phyloP scores from a whole-genome alignment of 495 filamentous ascomycete species.

The Lindgomyces ingoldianus region DNA sequence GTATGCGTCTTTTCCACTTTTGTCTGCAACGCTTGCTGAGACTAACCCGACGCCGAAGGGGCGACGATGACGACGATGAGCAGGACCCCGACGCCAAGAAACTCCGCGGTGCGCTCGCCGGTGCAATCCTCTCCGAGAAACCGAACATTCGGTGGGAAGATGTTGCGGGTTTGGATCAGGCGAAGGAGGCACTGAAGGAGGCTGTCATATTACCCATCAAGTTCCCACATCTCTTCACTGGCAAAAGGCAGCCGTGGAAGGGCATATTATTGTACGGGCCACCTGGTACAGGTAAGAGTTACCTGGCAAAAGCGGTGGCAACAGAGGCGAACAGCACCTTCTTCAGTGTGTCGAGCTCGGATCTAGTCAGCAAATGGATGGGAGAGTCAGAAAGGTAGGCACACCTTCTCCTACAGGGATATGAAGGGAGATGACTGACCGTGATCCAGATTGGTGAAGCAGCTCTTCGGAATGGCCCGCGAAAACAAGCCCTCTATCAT shows the following conservation, averaged over 20 bases:
- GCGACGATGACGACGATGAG: slow-evolving; percentile 61
- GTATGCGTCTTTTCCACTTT: slow-evolving; percentile 46
- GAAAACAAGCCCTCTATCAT: slow-evolving; percentile 99
- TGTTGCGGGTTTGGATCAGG: slow-evolving; percentile 91
- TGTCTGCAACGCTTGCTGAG: background rate
- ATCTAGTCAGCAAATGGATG: slow-evolving; percentile 99
- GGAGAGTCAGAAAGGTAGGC: slow-evolving; percentile 92
- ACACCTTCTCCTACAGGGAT: background rate
- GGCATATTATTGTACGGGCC: slow-evolving; percentile 96
- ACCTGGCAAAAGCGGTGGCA: slow-evolving; percentile 94
- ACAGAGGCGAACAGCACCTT: slow-evolving; percentile 99
- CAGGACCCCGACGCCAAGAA: slow-evolving; percentile 93
- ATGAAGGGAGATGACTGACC: slow-evolving; percentile 15
- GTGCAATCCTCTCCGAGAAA: slow-evolving; percentile 91
- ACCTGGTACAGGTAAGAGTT: slow-evolving; percentile 94
- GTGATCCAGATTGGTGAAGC: slow-evolving; percentile 78
- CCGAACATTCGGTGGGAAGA: slow-evolving; percentile 97
- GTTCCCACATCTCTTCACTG: slow-evolving; percentile 95
- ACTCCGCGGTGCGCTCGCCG: slow-evolving; percentile 81
- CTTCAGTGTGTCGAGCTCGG: slow-evolving; percentile 95
- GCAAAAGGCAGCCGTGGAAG: slow-evolving; percentile 97
- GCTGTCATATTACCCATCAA: slow-evolving; percentile 96
- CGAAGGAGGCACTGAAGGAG: slow-evolving; percentile 97
- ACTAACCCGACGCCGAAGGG: slow-evolving; percentile 29
- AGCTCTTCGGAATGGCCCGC: slow-evolving; percentile 95